These are phyloP conservation scores for Candida takata DNA, from an alignment of 805 yeast species.

Conservation along the genomic window DNA sequence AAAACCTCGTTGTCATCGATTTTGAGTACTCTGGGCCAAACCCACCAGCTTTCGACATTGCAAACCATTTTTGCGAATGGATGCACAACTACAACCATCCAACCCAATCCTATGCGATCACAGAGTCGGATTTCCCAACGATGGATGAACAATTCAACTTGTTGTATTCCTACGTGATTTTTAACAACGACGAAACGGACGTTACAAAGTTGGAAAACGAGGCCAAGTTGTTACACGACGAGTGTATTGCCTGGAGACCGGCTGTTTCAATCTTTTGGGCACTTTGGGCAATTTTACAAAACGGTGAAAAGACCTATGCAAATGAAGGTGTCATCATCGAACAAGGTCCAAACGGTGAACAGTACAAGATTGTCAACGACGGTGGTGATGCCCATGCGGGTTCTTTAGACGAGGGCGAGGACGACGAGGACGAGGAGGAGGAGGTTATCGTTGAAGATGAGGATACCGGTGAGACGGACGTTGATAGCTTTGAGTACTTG, in stretches of 20 bases:
- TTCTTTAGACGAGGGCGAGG: constrained; percentile 22
- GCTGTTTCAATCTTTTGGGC: constrained; percentile 77
- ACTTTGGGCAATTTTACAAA: constrained; percentile 87
- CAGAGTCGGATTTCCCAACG: constrained; percentile 56
- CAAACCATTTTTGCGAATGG: constrained; percentile 95
- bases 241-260: constrained; percentile 72
- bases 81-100: constrained; percentile 80
- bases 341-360: constrained; percentile 52
- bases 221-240: constrained; percentile 51
- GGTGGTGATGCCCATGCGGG: constrained; percentile 9
- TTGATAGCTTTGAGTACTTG: constrained; percentile 72
- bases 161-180: constrained; percentile 52
- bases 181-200: constrained; percentile 9
- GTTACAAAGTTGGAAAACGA: constrained; percentile 33
- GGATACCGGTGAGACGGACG: constrained; percentile 27
- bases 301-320: constrained; percentile 32
- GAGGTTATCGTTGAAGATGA: constrained; percentile 15
- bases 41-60: constrained; percentile 81
- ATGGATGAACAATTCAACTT: constrained; percentile 63
- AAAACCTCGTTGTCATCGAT: constrained; percentile 85
- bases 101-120: constrained; percentile 35
- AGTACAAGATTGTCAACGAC: constrained; percentile 29
- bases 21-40: constrained; percentile 94
- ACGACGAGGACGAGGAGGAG: constrained; percentile 22
- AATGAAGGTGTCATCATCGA: constrained; percentile 27